Percentiles rank a stretch among this genome's conserved stretches.
phyloP scores from a whole-genome alignment of 179 eudicot species.

The Patellifolia procumbens region DNA sequence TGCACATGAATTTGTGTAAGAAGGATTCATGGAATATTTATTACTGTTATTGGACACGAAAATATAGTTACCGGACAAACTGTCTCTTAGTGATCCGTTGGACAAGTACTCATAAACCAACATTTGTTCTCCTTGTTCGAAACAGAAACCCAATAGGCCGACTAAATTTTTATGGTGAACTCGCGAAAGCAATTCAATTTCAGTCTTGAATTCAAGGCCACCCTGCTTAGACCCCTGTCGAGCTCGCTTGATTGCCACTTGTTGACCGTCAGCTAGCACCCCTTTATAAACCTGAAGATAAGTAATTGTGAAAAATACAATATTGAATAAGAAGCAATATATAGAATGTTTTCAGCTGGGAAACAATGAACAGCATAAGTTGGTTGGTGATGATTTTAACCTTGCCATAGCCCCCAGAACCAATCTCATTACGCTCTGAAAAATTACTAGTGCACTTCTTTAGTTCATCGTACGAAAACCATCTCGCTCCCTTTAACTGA shows the following conservation, averaged over 20 bases:
- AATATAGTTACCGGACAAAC: conserved; percentile 72
- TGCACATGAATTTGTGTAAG: conserved; percentile 20
- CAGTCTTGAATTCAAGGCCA: conserved; percentile 86
- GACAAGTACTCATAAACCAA: conserved; percentile 83
- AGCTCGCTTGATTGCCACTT: conserved; percentile 79
- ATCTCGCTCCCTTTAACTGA: conserved; percentile 90
- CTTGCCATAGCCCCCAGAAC: conserved; percentile 96
- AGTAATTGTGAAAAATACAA: neutral
- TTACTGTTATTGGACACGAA: neutral
- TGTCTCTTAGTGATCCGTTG: conserved; percentile 79
- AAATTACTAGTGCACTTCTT: conserved; percentile 75
- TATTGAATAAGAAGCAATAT: neutral
- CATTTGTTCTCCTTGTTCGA: conserved; percentile 83
- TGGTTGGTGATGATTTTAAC: conserved; percentile 32
- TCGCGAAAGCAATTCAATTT: conserved; percentile 90
- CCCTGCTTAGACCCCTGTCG: conserved; percentile 89
- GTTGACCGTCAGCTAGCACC: conserved; percentile 54
- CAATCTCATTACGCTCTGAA: conserved; percentile 68
- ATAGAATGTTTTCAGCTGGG: neutral
- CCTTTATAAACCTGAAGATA: conserved; percentile 77
- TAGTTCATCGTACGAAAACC: conserved; percentile 94
- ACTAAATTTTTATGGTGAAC: conserved; percentile 95
- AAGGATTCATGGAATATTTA: neutral
- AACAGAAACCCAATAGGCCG: conserved; percentile 80
- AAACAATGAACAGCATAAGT: neutral